Conservation (phyloP, 208 protist species). For the Leishmania tarentolae region DNA sequence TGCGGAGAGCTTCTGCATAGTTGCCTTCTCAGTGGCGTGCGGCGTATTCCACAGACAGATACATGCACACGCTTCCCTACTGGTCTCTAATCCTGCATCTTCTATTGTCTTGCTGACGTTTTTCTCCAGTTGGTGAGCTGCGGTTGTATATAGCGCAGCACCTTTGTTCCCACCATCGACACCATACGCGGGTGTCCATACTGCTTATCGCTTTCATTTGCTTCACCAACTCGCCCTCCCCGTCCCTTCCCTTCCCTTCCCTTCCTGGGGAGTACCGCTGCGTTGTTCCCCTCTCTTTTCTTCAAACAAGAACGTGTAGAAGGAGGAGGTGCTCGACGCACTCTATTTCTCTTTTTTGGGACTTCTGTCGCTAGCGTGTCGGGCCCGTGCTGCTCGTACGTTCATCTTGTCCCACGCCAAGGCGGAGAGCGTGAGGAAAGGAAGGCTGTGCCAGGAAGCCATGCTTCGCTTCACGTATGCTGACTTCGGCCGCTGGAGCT, state of each 20-base stretch:
- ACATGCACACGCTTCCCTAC: not conserved
- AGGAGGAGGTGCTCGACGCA: not conserved
- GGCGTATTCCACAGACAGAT: not conserved
- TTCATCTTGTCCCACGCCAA: not conserved
- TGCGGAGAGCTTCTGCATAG: not conserved
- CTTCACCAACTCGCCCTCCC: no score
- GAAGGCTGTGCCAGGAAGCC: not conserved
- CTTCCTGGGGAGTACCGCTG: not conserved
- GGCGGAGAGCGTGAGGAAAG: not conserved
- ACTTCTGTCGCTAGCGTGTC: not conserved
- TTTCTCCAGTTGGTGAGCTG: not conserved
- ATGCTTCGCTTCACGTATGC: constrained; percentile 36
- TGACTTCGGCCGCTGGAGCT: constrained; percentile 69
- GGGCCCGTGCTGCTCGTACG: not conserved
- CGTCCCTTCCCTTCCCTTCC: no score
- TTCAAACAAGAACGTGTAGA: not conserved
- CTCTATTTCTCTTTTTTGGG: not conserved
- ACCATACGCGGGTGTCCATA: not conserved
- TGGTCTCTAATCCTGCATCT: not conserved
- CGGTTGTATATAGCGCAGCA: not conserved
- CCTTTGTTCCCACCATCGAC: not conserved
- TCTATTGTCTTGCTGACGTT: not conserved
- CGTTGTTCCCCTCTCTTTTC: not conserved
- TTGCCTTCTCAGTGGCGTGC: not conserved
- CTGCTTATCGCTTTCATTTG: not conserved